Evolutionary conservation across 139 green algal genomes (phyloP), one percentile per base, ranked within the genome.

Genomic region (Astrephomene gubernaculifera): DNA sequence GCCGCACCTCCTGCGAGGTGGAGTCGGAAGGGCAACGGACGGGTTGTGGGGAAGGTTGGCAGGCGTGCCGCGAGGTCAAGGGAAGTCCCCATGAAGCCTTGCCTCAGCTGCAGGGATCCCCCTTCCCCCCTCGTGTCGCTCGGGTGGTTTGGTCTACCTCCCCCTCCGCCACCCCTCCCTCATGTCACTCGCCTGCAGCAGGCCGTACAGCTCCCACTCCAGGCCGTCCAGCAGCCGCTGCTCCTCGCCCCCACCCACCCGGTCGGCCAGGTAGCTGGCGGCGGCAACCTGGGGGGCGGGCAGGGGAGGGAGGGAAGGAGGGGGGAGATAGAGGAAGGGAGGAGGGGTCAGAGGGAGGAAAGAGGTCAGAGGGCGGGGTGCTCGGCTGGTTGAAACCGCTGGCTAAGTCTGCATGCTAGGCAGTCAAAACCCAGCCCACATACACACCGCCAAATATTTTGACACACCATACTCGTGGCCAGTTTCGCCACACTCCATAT

Each of bases 181-280:
- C 36, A 9, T 36, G 27, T 35, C 60, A 41, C 79, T 39, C 53
- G 79, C 70, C 64, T 71, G 69, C 41, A 90, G 57, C 27, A 71
- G 54, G n/a, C 14, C 19, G 65, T 87, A 86, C 81, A 90, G 72
- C 0, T 90, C 71, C 36, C 39, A 72, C 86, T 90, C 86, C 29
- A 90, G 52, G 2, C 31, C 7, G 31, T 87, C 81, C 84, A 85
- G 64, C 33, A 63, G 25, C 7, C 33, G 27, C 19, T 68, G 49
- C 35, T 86, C 49, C 57, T 63, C 6, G 38, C n/a, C n/a, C n/a
- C 39, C n/a, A 5, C 2, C 27, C 41, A 27, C 67, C 9, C 6
- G 7, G 63, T 84, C 78, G 31, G 43, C 27, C 78, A 84, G 36
- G 78, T 49, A 57, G 63, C 19, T 63, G 24, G 70, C 70, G 57